phyloP scores from a whole-genome alignment of 2,329 filamentous ascomycete species.

The Cladosporium sphaerospermum region DNA sequence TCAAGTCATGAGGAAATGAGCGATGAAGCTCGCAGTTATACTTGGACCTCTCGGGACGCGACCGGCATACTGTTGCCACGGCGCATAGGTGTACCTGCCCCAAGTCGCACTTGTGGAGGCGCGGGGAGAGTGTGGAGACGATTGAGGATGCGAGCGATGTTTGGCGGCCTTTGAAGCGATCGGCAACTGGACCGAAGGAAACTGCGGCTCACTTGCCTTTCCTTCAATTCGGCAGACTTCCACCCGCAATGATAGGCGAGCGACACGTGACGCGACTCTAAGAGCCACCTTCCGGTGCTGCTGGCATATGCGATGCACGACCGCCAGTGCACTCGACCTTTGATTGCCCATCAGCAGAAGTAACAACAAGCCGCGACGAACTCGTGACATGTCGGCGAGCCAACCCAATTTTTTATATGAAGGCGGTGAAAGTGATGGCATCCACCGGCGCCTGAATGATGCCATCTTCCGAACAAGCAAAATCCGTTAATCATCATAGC shows the following conservation, averaged over 20 bases:
- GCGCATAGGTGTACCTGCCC: neutral
- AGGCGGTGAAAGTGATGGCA: too few relatives aligned
- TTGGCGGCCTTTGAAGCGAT: neutral
- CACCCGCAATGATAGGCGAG: neutral
- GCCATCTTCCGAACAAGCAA: too few relatives aligned
- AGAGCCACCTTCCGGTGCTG: too few relatives aligned
- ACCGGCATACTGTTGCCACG: neutral
- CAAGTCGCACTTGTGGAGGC: neutral
- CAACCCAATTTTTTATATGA: too few relatives aligned
- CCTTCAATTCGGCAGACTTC: neutral
- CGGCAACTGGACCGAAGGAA: neutral
- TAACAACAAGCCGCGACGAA: too few relatives aligned
- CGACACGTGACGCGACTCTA: too few relatives aligned
- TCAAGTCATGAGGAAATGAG: neutral
- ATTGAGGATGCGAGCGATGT: neutral
- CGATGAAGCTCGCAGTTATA: neutral
- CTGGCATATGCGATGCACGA: too few relatives aligned
- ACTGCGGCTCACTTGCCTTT: conserved; percentile 1
- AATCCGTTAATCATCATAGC: neutral
- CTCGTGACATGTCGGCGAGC: too few relatives aligned
- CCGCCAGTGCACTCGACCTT: too few relatives aligned
- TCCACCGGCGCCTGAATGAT: too few relatives aligned
- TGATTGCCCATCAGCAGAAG: too few relatives aligned
- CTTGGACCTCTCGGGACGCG: neutral
- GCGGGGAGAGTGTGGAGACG: conserved; percentile 2